phyloP scores from a whole-genome alignment of 345 rosid genomes.

The Eucalyptus dawsonii region DNA sequence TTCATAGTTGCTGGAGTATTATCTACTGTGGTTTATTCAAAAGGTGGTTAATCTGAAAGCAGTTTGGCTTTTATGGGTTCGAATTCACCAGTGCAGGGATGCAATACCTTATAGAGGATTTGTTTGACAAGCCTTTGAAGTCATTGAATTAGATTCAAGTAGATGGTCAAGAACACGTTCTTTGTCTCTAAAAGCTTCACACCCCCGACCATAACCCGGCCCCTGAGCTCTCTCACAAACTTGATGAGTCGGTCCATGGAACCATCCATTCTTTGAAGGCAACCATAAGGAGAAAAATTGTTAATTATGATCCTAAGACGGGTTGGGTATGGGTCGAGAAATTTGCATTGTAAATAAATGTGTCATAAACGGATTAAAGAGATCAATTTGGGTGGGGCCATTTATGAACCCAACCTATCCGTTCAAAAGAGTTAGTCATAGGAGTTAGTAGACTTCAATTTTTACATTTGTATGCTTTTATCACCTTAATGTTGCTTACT shows the following conservation, averaged over 20 bases:
- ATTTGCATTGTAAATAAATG: not conserved
- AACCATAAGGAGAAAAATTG: not conserved
- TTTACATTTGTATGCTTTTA: not conserved
- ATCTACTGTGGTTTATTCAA: not conserved
- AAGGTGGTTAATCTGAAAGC: not conserved
- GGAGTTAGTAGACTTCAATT: not conserved
- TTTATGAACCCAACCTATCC: rapidly evolving
- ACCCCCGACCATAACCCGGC: not conserved
- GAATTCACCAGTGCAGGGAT: not conserved
- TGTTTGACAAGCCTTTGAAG: not conserved
- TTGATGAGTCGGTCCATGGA: not conserved
- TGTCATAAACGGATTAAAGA: rapidly evolving
- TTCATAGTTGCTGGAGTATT: not conserved
- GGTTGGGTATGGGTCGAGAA: not conserved
- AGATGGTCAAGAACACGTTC: not conserved
- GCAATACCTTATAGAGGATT: not conserved
- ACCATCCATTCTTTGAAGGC: not conserved
- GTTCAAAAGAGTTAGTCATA: not conserved
- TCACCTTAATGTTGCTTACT: not conserved
- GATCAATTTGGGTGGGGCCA: not conserved
- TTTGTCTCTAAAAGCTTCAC: not conserved
- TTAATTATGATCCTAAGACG: too few species aligned
- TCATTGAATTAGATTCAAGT: not conserved
- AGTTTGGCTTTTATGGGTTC: not conserved
- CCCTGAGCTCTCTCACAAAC: not conserved